Evolutionary conservation across 768 basidiomycete species (phyloP), one percentile per base, ranked within the genome.

Genomic region (Tricholoma saponaceum): DNA sequence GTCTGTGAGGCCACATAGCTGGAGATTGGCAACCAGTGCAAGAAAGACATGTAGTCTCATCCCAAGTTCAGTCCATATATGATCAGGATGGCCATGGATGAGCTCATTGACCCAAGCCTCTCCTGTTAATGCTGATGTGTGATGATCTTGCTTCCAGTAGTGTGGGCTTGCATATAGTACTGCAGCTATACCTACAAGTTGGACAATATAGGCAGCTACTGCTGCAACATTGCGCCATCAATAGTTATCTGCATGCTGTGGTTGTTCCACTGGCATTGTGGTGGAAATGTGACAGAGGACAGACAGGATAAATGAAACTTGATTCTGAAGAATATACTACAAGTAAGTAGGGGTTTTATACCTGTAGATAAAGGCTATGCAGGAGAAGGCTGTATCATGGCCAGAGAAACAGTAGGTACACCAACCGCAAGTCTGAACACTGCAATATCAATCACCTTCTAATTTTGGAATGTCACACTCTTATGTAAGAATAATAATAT

Each of bases 121-220:
- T 10, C 35, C 35, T 10, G 35, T 37, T 37, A 37, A 37, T 10
- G 35, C 35, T 37, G 37, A 52, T 20, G 51, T 52, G 30, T 52
- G 51, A 18, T 52, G 35, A 28, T 32, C 28, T n/a, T 52, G 51
- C 23, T 52, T 52, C 51, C 32, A 52, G 51, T 52, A 52, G 26
- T 20, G 25, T 33, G 51, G 51, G 16, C 32, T 35, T 33, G 51
- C 51, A 52, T 52, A 52, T 9, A 52, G 14, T 3, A 52, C 37
- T 32, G 30, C 28, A n/a, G 51, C 51, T n/a, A 37, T 25, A 52
- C 22, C 18, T n/a, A 52, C 26, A n/a, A 37, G 32, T 8, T 52
- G 28, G 51, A 52, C 26, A 33, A 23, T 6, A 37, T 6, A 52
- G 4, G 33, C 18, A 35, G 51, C 26, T 32, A 32, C 30, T 10